These are phyloP conservation scores for Talaromyces sp. DNA, from an alignment of 2,329 filamentous ascomycete genomes.

Conservation along the genomic window DNA sequence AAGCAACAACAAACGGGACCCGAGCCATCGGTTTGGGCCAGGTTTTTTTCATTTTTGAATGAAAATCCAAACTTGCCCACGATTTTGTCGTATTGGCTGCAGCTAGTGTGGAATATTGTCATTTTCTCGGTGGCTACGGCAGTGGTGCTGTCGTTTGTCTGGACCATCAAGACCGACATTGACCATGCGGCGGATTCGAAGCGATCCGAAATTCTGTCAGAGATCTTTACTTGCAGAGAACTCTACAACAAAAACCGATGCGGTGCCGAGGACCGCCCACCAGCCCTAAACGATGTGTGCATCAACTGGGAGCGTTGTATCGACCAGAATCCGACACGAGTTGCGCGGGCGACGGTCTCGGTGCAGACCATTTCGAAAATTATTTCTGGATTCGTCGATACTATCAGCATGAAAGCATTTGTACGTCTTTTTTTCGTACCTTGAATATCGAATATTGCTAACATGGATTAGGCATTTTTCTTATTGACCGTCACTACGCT, in stretches of 20 bases:
- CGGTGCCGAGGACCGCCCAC: slow-evolving; percentile 59
- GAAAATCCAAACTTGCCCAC: slow-evolving; percentile 61
- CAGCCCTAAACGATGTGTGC: slow-evolving; percentile 69
- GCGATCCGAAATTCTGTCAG: slow-evolving; percentile 63
- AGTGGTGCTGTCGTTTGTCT: slow-evolving; percentile 64
- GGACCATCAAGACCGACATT: slow-evolving; percentile 70
- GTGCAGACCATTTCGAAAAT: slow-evolving; percentile 88
- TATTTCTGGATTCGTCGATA: slow-evolving; percentile 87
- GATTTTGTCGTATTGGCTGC: slow-evolving; percentile 63
- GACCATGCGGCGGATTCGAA: slow-evolving; percentile 65
- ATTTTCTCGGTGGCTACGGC: slow-evolving; percentile 52
- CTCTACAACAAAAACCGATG: slow-evolving; percentile 76
- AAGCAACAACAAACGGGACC: slow-evolving; percentile 19
- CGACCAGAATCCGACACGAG: slow-evolving; percentile 71
- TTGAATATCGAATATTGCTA: slow-evolving; percentile 10
- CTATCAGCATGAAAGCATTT: slow-evolving; percentile 81
- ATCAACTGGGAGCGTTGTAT: slow-evolving; percentile 83
- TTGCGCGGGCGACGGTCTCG: slow-evolving; percentile 75
- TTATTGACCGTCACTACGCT: slow-evolving; percentile 41
- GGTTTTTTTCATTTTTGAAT: slow-evolving; percentile 59
- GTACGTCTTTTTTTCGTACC: slow-evolving; percentile 35
- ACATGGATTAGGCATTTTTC: slow-evolving; percentile 32
- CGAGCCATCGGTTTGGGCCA: slow-evolving; percentile 36
- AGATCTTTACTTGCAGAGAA: slow-evolving; percentile 68
- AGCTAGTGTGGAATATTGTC: slow-evolving; percentile 52